Base-by-base conservation (phyloP, 306 rosid species). In the Astragalus glycyphyllos region DNA sequence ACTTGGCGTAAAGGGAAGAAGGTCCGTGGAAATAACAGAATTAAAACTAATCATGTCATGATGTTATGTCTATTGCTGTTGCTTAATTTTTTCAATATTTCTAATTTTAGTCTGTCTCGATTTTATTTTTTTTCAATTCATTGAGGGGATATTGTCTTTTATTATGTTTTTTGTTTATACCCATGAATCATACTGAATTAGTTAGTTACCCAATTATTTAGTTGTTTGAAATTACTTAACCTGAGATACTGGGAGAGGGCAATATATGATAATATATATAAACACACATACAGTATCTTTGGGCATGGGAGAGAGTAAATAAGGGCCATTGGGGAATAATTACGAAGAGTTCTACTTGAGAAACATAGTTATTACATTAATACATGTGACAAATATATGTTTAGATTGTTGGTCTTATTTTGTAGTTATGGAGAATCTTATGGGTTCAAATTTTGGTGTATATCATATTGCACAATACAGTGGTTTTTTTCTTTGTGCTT, bases 1-100 rank as follows among this genome's bases (percentile, higher is more conserved):
- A 74, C 92, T 92, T 57, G 96, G 98, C 58, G 73, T 92, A 78
- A 92, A 92, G 81, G 98, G 98, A 83, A 86, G 86, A 79, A 92
- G 96, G 98, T 92, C 48, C 35, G 78, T 74, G 40, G 72, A 26
- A 67, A 59, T 44, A 20, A 72, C 58, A 46, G 38, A 66, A 20
- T 51, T 12, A 46, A 46, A 46, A 4, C 12, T 12, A 46, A 46
- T 13, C 50, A 46, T 13, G 16, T 46, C 12, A 7, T 66, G 34
- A 37, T 65, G 6, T 59, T 54, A 32, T 72, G 41, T 69, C 72
- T 60, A 55, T 55, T 57, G 10, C 37, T 23, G 45, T 16, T 61
- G 29, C 57, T 60, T 14, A 29, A 63, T 37, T 41, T 29, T 69
- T 69, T 72, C 6, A 47, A 0, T 14, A n/a, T 17, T 26, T 75